phyloP scores from a whole-genome alignment of 768 basidiomycete genomes.

The Pisolithus albus region DNA sequence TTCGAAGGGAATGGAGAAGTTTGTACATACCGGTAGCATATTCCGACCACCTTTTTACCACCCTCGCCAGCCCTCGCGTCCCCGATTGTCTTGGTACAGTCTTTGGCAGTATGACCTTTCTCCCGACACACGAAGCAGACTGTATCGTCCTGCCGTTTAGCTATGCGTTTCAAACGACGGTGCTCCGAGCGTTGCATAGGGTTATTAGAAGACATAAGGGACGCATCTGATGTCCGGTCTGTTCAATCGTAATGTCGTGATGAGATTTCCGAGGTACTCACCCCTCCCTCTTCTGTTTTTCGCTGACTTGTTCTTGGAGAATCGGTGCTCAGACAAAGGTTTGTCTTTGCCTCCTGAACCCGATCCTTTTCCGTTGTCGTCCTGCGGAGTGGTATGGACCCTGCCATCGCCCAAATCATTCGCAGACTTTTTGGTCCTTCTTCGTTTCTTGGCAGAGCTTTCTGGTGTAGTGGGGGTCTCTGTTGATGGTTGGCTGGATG shows the following conservation, averaged over 20 bases:
- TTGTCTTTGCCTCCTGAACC: constrained; percentile 18
- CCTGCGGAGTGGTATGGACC: constrained; percentile 10
- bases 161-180: constrained; percentile 58
- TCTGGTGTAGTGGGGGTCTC: too few species aligned
- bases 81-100: constrained; percentile 54
- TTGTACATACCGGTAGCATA: constrained; percentile 61
- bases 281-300: constrained; percentile 17
- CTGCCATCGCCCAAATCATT: constrained; percentile 4
- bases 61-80: constrained; percentile 13
- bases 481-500: constrained; percentile 4
- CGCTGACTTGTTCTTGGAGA: constrained; percentile 24
- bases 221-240: constrained; percentile 20
- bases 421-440: constrained; percentile 42
- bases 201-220: constrained; percentile 16
- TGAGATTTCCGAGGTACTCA: constrained; percentile 2
- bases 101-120: constrained; percentile 74
- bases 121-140: constrained; percentile 85
- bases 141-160: constrained; percentile 49
- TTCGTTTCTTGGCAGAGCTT: constrained; percentile 51
- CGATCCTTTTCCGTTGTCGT: constrained; percentile 13
- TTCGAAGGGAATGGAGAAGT: background rate
- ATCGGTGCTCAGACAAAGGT: background rate
- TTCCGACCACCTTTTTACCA: constrained; percentile 36
- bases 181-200: constrained; percentile 40
- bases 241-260: background rate